Evolutionary conservation across 495 filamentous ascomycete genomes (phyloP).

Genomic region (Geopyxis carbonaria): DNA sequence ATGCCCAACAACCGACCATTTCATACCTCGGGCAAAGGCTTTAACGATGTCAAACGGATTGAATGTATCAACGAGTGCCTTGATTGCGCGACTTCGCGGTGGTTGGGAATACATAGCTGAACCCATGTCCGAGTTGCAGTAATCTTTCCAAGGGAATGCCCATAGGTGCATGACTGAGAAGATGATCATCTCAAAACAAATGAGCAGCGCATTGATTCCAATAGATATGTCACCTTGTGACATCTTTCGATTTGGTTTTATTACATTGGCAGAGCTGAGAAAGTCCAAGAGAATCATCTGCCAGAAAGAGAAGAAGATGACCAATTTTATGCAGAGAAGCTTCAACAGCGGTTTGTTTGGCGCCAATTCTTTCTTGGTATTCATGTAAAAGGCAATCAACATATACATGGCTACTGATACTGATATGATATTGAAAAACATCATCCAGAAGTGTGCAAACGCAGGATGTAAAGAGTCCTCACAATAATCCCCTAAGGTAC

Average conservation of each 20-base stretch:
- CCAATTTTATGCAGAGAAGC: conserved; percentile 73
- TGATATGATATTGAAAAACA: conserved; percentile 50
- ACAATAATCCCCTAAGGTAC: conserved; percentile 40
- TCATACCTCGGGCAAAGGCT: conserved; percentile 55
- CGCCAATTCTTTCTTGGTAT: conserved; percentile 50
- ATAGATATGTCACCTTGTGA: conserved; percentile 60
- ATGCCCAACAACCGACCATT: conserved; percentile 64
- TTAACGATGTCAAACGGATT: conserved; percentile 76
- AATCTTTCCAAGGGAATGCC: conserved; percentile 64
- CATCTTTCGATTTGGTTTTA: conserved; percentile 44
- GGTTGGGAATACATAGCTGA: conserved; percentile 26
- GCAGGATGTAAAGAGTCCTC: conserved; percentile 57
- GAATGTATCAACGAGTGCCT: conserved; percentile 53
- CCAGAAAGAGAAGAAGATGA: conserved; percentile 94
- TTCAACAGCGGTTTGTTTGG: conserved; percentile 64
- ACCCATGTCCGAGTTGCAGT: conserved; percentile 36
- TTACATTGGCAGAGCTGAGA: conserved; percentile 42
- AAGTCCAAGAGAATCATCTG: conserved; percentile 58
- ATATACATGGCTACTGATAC: conserved; percentile 87
- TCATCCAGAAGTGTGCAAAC: conserved; percentile 73
- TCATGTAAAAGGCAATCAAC: conserved; percentile 76
- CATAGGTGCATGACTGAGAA: conserved; percentile 66
- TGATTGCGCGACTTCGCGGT: conserved; percentile 36
- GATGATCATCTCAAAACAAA: conserved; percentile 77
- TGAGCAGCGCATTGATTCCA: conserved; percentile 58